Conservation (phyloP, 2,329 filamentous ascomycete species). For the Verticillium longisporum region DNA sequence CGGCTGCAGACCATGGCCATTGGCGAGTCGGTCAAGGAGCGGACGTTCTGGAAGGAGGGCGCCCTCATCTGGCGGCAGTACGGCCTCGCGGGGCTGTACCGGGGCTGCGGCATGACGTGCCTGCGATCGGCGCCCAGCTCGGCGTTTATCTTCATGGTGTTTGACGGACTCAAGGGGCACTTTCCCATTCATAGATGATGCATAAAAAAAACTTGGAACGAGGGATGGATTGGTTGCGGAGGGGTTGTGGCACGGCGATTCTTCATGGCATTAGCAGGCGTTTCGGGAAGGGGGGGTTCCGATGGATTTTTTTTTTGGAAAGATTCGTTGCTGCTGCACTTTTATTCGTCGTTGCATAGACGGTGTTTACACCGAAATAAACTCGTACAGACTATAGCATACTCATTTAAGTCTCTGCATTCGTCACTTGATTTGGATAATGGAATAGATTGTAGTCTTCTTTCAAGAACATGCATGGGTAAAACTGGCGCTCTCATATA, state of each 20-base stretch:
- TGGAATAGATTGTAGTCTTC: too few species aligned
- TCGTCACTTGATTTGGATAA: too few species aligned
- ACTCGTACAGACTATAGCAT: neutral
- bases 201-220: too few species aligned
- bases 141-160: slow-evolving; percentile 97
- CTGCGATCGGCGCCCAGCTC: slow-evolving; percentile 84
- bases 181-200: slow-evolving; percentile 41
- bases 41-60: slow-evolving; percentile 68
- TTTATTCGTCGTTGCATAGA: neutral
- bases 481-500: neutral
- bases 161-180: slow-evolving; percentile 72
- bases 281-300: neutral
- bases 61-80: slow-evolving; percentile 72
- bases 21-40: slow-evolving; percentile 43
- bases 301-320: neutral
- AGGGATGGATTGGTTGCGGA: neutral
- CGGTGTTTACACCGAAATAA: neutral
- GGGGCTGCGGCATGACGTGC: slow-evolving; percentile 92
- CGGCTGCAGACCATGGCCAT: slow-evolving; percentile 88
- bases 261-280: neutral
- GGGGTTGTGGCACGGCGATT: neutral
- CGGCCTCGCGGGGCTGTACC: slow-evolving; percentile 79
- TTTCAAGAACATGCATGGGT: too few species aligned
- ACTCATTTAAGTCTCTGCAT: neutral
- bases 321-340: neutral